A percentile compares a stretch with the other conserved stretches of the same genome.
Evolutionary conservation across 2,329 filamentous ascomycete species (phyloP).

Genomic region (Botrytis elliptica): DNA sequence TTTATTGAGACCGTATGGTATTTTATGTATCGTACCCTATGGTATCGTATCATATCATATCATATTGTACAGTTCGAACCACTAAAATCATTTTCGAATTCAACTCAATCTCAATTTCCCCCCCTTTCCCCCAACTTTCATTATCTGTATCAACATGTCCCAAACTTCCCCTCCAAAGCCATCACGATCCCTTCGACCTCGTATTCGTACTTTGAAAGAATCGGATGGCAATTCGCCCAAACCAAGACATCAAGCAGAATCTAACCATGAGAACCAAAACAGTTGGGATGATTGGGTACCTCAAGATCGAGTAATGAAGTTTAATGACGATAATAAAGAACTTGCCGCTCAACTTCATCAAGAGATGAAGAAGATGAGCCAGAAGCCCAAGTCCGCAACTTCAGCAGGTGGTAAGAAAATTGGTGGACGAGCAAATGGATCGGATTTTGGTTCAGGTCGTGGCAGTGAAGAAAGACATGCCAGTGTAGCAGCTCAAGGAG

Average conservation of each 20-base stretch:
- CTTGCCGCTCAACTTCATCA: constrained; percentile 72
- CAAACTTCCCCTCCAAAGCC: neutral
- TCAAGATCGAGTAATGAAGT: constrained; percentile 88
- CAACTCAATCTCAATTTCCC: neutral
- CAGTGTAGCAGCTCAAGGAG: constrained; percentile 56
- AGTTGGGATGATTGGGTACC: constrained; percentile 96
- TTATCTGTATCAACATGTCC: neutral
- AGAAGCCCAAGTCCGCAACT: constrained; percentile 46
- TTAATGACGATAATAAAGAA: constrained; percentile 92
- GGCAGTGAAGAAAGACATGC: constrained; percentile 77
- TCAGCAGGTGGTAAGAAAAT: constrained; percentile 57
- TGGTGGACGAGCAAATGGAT: constrained; percentile 53
- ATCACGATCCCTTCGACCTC: neutral
- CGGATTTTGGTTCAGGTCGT: constrained; percentile 62
- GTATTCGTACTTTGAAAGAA: neutral
- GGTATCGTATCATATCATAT: neutral
- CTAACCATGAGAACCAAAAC: constrained; percentile 12
- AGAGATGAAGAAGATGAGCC: constrained; percentile 54
- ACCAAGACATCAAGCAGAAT: neutral
- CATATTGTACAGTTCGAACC: neutral
- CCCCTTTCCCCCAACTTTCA: neutral
- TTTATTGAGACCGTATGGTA: neutral
- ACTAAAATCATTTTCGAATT: neutral
- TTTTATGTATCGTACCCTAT: neutral
- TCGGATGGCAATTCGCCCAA: neutral